phyloP scores from a whole-genome alignment of 1,139 yeast genomes.

The Kurtzmaniella quercitrusa region DNA sequence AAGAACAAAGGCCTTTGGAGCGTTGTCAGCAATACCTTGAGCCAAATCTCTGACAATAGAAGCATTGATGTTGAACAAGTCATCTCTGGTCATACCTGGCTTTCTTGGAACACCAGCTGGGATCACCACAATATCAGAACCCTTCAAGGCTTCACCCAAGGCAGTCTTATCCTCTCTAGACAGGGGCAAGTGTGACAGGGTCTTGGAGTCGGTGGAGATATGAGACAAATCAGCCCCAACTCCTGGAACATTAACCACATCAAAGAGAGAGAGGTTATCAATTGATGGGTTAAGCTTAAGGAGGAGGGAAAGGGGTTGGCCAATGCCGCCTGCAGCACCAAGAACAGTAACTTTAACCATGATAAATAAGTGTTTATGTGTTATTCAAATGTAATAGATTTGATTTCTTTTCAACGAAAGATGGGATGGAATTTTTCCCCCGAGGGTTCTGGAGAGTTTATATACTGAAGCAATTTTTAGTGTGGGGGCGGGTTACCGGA shows the following conservation, averaged over 20 bases:
- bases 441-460: background rate
- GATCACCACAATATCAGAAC: constrained; percentile 57
- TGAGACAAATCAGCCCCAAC: constrained; percentile 75
- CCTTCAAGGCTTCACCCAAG: constrained; percentile 46
- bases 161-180: constrained; percentile 47
- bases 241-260: constrained; percentile 65
- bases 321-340: constrained; percentile 82
- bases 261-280: constrained; percentile 56
- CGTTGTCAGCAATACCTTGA: constrained; percentile 50
- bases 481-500: constrained; percentile 2
- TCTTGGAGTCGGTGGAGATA: constrained; percentile 56
- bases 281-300: constrained; percentile 55
- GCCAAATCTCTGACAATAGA: constrained; percentile 61
- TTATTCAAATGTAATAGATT: background rate
- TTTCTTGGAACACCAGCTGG: constrained; percentile 86
- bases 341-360: constrained; percentile 70
- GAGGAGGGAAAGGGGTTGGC: constrained; percentile 68
- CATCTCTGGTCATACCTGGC: constrained; percentile 80
- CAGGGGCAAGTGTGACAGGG: constrained; percentile 53
- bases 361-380: constrained; percentile 2
- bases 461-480: background rate
- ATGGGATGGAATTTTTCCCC: background rate
- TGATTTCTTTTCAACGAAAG: background rate
- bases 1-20: constrained; percentile 62
- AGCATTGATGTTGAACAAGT: constrained; percentile 70